These are phyloP conservation scores for Pleurotus tuber-regium DNA, from an alignment of 768 basidiomycete genomes.

Conservation along the genomic window DNA sequence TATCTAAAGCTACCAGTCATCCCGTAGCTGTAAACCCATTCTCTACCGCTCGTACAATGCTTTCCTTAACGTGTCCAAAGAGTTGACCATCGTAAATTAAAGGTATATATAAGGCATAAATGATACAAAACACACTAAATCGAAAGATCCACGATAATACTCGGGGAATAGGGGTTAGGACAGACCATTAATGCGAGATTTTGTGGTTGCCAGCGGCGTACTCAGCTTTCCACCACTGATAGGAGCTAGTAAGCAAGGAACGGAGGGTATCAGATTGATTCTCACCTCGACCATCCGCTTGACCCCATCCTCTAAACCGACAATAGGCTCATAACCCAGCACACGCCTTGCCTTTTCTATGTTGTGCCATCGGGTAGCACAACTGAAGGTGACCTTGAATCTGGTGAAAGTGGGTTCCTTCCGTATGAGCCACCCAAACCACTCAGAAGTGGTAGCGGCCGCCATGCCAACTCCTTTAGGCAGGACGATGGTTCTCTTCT, in stretches of 20 bases:
- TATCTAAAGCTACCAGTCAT: too few species aligned
- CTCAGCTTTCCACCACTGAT: conserved; percentile 53
- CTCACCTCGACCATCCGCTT: conserved; percentile 72
- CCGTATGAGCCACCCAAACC: conserved; percentile 68
- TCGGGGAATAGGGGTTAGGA: too few species aligned
- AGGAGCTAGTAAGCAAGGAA: too few species aligned
- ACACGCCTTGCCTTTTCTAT: conserved; percentile 91
- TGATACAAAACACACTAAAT: too few species aligned
- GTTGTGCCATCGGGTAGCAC: conserved; percentile 84
- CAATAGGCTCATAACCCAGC: conserved; percentile 90
- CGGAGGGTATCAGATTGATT: conserved; percentile 8
- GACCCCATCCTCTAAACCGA: conserved; percentile 87
- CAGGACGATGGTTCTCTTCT: conserved; percentile 42
- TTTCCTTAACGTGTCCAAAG: too few species aligned
- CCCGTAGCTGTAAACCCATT: too few species aligned
- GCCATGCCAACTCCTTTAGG: conserved; percentile 64
- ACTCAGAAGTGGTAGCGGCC: conserved; percentile 72
- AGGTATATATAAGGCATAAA: too few species aligned
- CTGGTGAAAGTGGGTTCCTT: conserved; percentile 84
- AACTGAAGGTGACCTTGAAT: conserved; percentile 80
- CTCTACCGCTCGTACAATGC: too few species aligned
- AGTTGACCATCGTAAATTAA: too few species aligned
- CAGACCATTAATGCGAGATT: conserved; percentile 30
- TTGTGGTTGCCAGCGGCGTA: conserved; percentile 37
- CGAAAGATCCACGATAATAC: too few species aligned